Evolutionary conservation across 352 stramenopile species (phyloP), one percentile per base, ranked within the genome.

Genomic region (Phytopythium oedochilum): DNA sequence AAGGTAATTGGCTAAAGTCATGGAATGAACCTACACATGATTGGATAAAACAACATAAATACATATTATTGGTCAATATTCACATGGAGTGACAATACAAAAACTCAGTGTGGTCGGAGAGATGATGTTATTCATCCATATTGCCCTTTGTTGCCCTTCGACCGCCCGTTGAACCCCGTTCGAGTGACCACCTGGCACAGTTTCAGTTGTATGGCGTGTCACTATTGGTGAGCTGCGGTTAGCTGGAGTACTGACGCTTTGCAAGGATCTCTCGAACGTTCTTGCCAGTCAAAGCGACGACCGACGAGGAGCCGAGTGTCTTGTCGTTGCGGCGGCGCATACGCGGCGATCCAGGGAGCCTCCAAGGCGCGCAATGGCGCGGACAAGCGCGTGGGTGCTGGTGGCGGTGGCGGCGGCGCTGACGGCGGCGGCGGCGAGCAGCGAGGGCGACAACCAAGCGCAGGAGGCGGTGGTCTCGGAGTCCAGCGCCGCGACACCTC

Each of bases 1-100:
- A 18, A n/a, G 26, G 11, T 44, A 28, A 53, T 53, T 53, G 47
- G 47, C 2, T n/a, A 29, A 53, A 44, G 44, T 12, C 2, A 53
- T 15, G 20, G 2, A 31, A 32, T 32, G 1, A 6, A 12, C 5
- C 3, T 22, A 10, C 5, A 10, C 20, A 18, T 43, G 29, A 53
- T 53, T 53, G 31, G 32, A 32, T 29, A 32, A 34, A 34, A 10
- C 5, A 34, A 5, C 29, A 34, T 5, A 34, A 10, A 34, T 11
- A 34, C 29, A 34, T 34, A 10, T 34, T 5, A 34, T 34, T 34
- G 29, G 29, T 34, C 29, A 34, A 34, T 34, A 34, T 34, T 34
- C 5, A 34, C 29, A 34, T 10, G 10, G 5, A 34, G 10, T 10
- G 10, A 10, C 29, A 34, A 34, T 34, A 34, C 29, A 34, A 10